These are phyloP conservation scores for Lotus japonicus DNA, from an alignment of 306 rosid genomes.

Conservation along the genomic window DNA sequence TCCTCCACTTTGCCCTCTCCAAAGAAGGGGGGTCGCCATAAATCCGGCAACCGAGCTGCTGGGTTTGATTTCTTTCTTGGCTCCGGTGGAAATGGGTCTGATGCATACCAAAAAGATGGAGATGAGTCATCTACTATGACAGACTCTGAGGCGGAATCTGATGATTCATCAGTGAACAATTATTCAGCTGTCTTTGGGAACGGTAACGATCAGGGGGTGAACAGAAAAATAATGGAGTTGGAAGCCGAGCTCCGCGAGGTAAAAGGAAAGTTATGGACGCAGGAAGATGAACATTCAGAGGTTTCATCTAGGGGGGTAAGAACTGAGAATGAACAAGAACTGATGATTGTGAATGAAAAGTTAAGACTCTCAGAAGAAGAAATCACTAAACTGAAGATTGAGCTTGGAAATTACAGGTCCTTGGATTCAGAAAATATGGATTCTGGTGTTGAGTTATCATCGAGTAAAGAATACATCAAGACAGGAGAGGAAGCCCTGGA, in stretches of 20 bases:
- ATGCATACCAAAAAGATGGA: slow-evolving; percentile 63
- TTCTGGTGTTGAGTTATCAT: slow-evolving; percentile 5
- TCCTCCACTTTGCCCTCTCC: slow-evolving; percentile 45
- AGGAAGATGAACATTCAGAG: slow-evolving; percentile 48
- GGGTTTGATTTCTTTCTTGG: slow-evolving; percentile 97
- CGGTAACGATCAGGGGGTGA: slow-evolving; percentile 46
- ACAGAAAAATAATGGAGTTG: slow-evolving; percentile 63
- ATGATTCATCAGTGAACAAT: slow-evolving; percentile 85
- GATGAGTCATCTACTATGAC: slow-evolving; percentile 77
- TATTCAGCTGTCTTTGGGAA: slow-evolving; percentile 43
- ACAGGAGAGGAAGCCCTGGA: slow-evolving; percentile 14
- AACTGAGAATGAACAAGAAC: slow-evolving; percentile 54
- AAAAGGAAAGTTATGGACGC: slow-evolving; percentile 64
- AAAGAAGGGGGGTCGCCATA: slow-evolving; percentile 36
- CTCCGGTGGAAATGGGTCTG: slow-evolving; percentile 53
- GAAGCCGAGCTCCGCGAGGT: slow-evolving; percentile 78
- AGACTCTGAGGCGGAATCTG: slow-evolving; percentile 86
- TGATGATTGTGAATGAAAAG: slow-evolving; percentile 50
- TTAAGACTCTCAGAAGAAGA: slow-evolving; percentile 49
- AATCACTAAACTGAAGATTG: slow-evolving; percentile 47
- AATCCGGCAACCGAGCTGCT: slow-evolving; percentile 70
- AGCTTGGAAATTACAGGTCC: slow-evolving; percentile 33
- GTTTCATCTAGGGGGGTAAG: slow-evolving; percentile 32
- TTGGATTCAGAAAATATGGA: slow-evolving; percentile 21
- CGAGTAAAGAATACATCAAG: slow-evolving; percentile 20